These are phyloP conservation scores for Thielaviopsis cerberus DNA, from an alignment of 2,329 filamentous ascomycete genomes.

Conservation along the genomic window DNA sequence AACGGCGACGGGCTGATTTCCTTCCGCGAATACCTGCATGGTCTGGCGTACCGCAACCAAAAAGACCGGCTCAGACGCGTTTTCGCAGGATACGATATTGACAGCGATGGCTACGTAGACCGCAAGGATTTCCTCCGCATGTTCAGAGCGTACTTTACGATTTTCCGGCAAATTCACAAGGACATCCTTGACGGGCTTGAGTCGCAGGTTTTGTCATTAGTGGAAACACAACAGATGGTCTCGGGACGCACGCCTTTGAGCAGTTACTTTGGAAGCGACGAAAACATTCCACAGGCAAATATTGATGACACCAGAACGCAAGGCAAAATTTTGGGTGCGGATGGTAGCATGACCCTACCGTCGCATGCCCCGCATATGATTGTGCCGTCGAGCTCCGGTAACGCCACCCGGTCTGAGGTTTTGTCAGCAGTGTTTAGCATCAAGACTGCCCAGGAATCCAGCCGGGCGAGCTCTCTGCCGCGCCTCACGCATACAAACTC, in stretches of 20 bases:
- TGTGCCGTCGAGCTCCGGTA: constrained; percentile 22
- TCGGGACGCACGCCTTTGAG: constrained; percentile 59
- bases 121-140: constrained; percentile 78
- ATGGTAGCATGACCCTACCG: constrained; percentile 46
- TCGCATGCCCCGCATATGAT: constrained; percentile 37
- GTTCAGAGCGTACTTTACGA: constrained; percentile 78
- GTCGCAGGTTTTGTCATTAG: constrained; percentile 58
- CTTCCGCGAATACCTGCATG: constrained; percentile 79
- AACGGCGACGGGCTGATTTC: constrained; percentile 78
- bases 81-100: constrained; percentile 80
- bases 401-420: constrained; percentile 37
- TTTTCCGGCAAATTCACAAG: constrained; percentile 74
- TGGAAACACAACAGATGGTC: constrained; percentile 58
- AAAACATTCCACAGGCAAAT: constrained; percentile 45
- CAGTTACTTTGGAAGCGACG: constrained; percentile 54
- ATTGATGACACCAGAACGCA: constrained; percentile 37
- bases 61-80: constrained; percentile 54
- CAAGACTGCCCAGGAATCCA: constrained; percentile 4
- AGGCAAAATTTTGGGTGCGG: constrained; percentile 44
- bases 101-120: constrained; percentile 69
- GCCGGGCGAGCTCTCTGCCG: not conserved
- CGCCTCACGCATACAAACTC: constrained; percentile 13
- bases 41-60: constrained; percentile 50
- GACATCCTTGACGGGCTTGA: constrained; percentile 66
- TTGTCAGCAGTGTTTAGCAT: constrained; percentile 33